Evolutionary conservation across 192 early-diverging fungal species (phyloP), one percentile per base, ranked within the genome.

Genomic region (Phycomyces blakesleeanus): DNA sequence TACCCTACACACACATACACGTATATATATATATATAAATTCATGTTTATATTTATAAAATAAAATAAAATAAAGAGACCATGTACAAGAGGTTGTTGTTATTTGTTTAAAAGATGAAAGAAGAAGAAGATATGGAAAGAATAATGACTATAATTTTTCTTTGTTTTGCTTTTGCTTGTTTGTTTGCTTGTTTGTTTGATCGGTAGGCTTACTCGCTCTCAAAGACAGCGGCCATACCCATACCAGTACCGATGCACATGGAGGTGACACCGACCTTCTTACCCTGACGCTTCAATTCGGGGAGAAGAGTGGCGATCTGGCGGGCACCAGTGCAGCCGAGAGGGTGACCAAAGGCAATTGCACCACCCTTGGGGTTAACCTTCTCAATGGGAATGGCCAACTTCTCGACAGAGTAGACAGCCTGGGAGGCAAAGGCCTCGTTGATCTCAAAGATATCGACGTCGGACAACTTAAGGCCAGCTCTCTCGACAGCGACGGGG

Each of bases 331-430:
- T 98, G 75, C 84, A 85, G 55, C 93, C 91, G 18, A 74, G 59
- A 57, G 97, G 97, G 76, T 98, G 97, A 63, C 97, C 97, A 63
- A 97, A 86, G 25, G 97, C 93, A 61, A 99, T 99, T 38, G 97
- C 97, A 66, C 97, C 97, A 62, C 97, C 97, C 85, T 93, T 91
- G 51, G 93, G 93, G 82, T 99, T 99, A 72, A 98, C 93, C 86
- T 93, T 97, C 60, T 91, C 85, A 72, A 88, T 71, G 66, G 85
- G 82, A 56, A 99, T 88, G 24, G 85, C 87, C 41, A 94, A 87
- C 74, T 93, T 90, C 76, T 96, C 87, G 41, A 92, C 83, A 59
- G 84, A 91, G 85, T 93, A 95, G 40, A 95, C 87, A 14, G 95
- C 91, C 80, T 98, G 95, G 55, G 94, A 97, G 29, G 96, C 96